These are phyloP conservation scores for Cutaneotrichosporon spelunceum DNA, from an alignment of 1,284 basidiomycete genomes.

Conservation along the genomic window DNA sequence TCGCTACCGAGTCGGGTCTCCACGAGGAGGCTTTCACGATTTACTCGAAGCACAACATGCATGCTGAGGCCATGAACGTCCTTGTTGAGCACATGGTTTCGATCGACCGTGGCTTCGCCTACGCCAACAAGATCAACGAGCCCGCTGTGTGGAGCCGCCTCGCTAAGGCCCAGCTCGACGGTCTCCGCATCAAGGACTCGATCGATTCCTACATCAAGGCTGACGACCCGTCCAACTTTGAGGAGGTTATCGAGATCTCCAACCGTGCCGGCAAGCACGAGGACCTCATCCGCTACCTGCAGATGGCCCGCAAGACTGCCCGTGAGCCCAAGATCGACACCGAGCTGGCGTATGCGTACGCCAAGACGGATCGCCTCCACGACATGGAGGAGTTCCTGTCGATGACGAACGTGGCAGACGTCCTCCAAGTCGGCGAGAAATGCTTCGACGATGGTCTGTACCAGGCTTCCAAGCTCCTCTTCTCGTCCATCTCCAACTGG, in stretches of 20 bases:
- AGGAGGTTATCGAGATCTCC: conserved; percentile 95
- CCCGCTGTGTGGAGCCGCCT: conserved; percentile 96
- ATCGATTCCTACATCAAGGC: conserved; percentile 99
- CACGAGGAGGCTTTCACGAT: conserved; percentile 97
- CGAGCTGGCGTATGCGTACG: conserved; percentile 92
- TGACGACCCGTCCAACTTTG: conserved; percentile 91
- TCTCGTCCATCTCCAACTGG: conserved; percentile 98
- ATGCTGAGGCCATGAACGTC: conserved; percentile 93
- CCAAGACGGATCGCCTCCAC: conserved; percentile 92
- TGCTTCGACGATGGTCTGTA: conserved; percentile 99
- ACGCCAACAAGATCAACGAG: conserved; percentile 93
- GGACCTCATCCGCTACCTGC: conserved; percentile 93
- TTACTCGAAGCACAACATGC: conserved; percentile 91
- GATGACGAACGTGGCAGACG: conserved; percentile 98
- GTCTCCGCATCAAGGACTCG: conserved; percentile 95
- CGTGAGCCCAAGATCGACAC: conserved; percentile 98
- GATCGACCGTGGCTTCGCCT: conserved; percentile 93
- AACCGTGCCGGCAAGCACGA: conserved; percentile 96
- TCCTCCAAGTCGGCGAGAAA: conserved; percentile 95
- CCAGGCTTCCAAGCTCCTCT: conserved; percentile 92
- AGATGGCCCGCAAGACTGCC: conserved; percentile 98
- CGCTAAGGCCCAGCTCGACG: conserved; percentile 98
- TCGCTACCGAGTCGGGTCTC: conserved; percentile 92
- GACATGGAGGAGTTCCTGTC: conserved; percentile 99
- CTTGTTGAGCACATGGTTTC: conserved; percentile 98